A percentile compares a stretch with the other conserved stretches of the same genome.
Evolutionary conservation across 495 filamentous ascomycete genomes (phyloP).

Genomic region (Hypomontagnella submonticulosa): DNA sequence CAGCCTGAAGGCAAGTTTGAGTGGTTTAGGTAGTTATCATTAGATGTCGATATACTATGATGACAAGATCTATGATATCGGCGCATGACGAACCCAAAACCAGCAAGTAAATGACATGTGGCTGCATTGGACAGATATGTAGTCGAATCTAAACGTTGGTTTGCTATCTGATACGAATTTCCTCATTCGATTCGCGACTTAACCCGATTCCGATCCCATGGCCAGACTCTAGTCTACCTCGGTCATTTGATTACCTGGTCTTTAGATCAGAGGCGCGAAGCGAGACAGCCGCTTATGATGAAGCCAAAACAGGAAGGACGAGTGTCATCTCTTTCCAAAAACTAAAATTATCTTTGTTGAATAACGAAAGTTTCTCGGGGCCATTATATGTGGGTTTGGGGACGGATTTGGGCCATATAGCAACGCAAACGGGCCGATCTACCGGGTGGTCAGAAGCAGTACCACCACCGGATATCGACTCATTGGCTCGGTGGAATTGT

Average conservation of each 20-base stretch:
- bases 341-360: no score
- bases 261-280: conserved; percentile 6
- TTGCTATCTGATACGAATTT: not conserved
- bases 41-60: no score
- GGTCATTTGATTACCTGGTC: conserved; percentile 2
- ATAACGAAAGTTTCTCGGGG: conserved; percentile 36
- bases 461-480: conserved; percentile 39
- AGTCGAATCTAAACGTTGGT: not conserved
- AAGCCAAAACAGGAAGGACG: conserved; percentile 5
- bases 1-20: no score
- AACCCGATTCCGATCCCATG: conserved; percentile 11
- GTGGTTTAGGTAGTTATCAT: no score
- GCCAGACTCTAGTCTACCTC: conserved; percentile 8
- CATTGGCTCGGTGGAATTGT: conserved; percentile 39
- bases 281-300: conserved; percentile 21
- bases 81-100: no score
- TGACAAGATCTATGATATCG: no score
- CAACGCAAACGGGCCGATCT: conserved; percentile 36
- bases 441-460: conserved; percentile 39
- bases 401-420: conserved; percentile 6
- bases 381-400: conserved; percentile 11
- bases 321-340: not conserved
- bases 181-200: conserved; percentile 10
- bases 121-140: no score
- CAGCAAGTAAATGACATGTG: no score